These are phyloP conservation scores for Miscanthus lutarioriparius DNA, from an alignment of 176 grass and related monocot species.

Conservation along the genomic window DNA sequence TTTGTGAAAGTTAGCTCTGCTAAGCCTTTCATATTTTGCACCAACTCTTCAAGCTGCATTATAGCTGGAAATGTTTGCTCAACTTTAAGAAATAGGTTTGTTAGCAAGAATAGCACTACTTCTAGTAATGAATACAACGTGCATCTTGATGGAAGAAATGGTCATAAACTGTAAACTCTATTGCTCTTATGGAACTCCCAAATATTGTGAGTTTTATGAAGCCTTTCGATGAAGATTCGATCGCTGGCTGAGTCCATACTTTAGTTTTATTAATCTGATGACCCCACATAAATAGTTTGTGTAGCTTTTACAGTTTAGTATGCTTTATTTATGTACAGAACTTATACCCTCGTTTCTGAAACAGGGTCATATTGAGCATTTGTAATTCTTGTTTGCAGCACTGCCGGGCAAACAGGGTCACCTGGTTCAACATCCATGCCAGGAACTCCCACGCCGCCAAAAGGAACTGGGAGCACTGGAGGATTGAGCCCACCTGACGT, in stretches of 20 bases:
- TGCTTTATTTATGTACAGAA: neutral
- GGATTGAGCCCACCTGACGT: conserved; percentile 13
- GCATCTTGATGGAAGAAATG: neutral
- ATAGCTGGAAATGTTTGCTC: neutral
- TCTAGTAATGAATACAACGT: neutral
- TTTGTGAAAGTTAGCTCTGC: neutral
- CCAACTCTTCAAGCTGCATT: neutral
- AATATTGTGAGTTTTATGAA: neutral
- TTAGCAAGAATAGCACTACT: neutral
- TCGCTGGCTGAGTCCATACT: neutral
- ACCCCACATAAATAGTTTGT: neutral
- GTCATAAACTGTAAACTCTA: neutral
- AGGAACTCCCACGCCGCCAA: conserved; percentile 17
- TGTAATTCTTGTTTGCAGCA: conserved; percentile 24
- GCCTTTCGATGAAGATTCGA: neutral
- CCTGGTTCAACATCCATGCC: conserved; percentile 16
- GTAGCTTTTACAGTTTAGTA: neutral
- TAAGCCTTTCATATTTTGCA: neutral
- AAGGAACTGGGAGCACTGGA: neutral
- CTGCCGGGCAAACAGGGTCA: conserved; percentile 29
- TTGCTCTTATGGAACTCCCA: neutral
- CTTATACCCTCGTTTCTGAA: neutral
- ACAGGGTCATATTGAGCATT: neutral
- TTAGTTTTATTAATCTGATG: neutral
- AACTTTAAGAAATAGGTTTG: neutral